Base-by-base conservation (phyloP, 768 basidiomycete genomes). In the Mycena capillaripes region DNA sequence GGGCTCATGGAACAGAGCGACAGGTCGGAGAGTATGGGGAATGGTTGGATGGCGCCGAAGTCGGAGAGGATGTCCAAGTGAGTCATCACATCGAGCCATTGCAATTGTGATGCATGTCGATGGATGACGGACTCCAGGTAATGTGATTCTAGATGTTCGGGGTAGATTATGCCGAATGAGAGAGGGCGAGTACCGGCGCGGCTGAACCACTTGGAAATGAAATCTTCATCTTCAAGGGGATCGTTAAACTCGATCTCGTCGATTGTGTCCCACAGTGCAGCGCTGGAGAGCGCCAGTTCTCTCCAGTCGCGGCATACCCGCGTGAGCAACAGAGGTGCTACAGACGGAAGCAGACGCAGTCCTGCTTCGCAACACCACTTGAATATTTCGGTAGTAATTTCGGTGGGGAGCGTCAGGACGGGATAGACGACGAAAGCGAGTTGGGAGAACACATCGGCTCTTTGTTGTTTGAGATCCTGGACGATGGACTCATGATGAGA, bases 351-450 rank as follows among this genome's bases (percentile, higher is more conserved):
- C 30, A 52, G 23, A 7, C 42, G 55, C 34, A 25, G 2, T n/a
- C 32, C 25, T 44, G 27, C 21, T 29, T 34, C 42, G 14, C 48
- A 21, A 19, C 44, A 64, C 32, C 57, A 59, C 34, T 36, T 57
- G 48, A 70, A 70, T 6, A 64, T 58, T 42, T 71, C 57, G 14
- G 62, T n/a, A 23, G 57, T 65, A n/a, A 71, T 65, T 57, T 71
- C 69, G 6, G 58, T 32, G 27, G 69, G 69, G 25, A 71, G 61
- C 25, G 62, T 64, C 10, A 71, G 36, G 27, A 71, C 40, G 27
- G 69, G 69, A 50, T 69, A 69, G 44, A 38, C 68, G 60, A 69
- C 19, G 53, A 53, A 44, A 61, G 60, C 23, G 50, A 69, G 58
- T 21, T 69, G 44, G n/a, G 27, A 29, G 23, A 46, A 44, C 12